phyloP scores from a whole-genome alignment of 805 yeast genomes.

The Saccharomycopsis fibuligera region DNA sequence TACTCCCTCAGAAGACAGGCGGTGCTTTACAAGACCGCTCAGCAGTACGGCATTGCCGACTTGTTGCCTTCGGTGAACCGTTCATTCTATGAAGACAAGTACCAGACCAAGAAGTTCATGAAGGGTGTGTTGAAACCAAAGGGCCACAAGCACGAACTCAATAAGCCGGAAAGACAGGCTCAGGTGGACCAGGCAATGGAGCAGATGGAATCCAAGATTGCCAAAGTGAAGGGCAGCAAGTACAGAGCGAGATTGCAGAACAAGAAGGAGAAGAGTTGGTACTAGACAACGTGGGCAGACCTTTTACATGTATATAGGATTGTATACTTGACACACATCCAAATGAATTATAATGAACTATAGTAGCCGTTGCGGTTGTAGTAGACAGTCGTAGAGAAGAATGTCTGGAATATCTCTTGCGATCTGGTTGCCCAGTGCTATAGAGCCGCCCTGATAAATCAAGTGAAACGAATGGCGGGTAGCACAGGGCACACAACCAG shows the following conservation, averaged over 20 bases:
- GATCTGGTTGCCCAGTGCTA: too few species aligned
- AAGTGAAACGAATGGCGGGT: too few species aligned
- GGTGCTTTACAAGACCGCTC: conserved; percentile 76
- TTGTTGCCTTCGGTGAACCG: conserved; percentile 66
- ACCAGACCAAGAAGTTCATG: conserved; percentile 60
- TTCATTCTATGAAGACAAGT: conserved; percentile 75
- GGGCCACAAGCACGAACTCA: conserved; percentile 76
- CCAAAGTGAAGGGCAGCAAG: conserved; percentile 55
- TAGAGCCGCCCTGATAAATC: too few species aligned
- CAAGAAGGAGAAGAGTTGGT: conserved; percentile 25
- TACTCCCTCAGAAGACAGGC: conserved; percentile 78
- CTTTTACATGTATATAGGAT: too few species aligned
- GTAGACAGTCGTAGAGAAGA: too few species aligned
- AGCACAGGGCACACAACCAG: too few species aligned
- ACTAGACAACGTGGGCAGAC: too few species aligned
- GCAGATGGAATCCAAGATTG: conserved; percentile 59
- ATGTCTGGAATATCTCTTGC: too few species aligned
- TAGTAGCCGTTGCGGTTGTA: too few species aligned
- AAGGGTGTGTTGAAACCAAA: conserved; percentile 74
- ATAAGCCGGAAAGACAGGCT: conserved; percentile 48
- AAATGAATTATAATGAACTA: too few species aligned
- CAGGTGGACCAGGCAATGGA: conserved; percentile 61
- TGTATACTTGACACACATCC: too few species aligned
- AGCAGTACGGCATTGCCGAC: conserved; percentile 71
- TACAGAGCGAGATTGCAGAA: conserved; percentile 39